phyloP scores from a whole-genome alignment of 352 stramenopile species.

The Pythium rishiriense region DNA sequence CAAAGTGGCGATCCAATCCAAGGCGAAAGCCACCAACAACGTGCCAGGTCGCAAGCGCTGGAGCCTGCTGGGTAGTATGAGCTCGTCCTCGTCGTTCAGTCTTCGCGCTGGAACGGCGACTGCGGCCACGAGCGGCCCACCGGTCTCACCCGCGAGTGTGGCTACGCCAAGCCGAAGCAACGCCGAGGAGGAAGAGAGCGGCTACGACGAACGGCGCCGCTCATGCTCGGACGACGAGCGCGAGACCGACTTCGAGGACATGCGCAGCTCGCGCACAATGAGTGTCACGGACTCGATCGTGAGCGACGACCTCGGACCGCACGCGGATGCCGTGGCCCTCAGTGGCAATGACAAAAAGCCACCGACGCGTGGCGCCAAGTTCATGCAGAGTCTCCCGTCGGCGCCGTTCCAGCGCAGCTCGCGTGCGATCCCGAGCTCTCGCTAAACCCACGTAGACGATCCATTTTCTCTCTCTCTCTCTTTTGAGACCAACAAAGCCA shows the following conservation, averaged over 20 bases:
- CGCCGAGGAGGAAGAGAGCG: conserved; percentile 6
- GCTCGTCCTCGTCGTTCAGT: not conserved
- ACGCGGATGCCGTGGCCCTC: not conserved
- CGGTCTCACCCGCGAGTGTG: not conserved
- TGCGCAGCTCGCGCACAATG: conserved; percentile 27
- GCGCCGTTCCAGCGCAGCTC: conserved; percentile 25
- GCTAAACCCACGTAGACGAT: not conserved
- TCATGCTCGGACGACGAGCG: conserved; percentile 11
- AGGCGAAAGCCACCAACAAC: not conserved
- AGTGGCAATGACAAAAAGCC: not conserved
- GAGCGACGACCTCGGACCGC: not conserved
- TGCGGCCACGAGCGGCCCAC: not conserved
- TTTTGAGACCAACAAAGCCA: not conserved
- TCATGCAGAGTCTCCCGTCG: conserved; percentile 17
- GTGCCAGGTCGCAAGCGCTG: conserved; percentile 9
- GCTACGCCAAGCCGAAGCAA: not conserved
- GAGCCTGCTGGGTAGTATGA: conserved; percentile 16
- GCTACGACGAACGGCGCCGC: conserved; percentile 2
- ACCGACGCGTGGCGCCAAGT: conserved; percentile 16
- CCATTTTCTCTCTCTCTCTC: not conserved
- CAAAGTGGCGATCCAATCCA: conserved; percentile 6
- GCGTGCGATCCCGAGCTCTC: conserved; percentile 1
- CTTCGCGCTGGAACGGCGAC: not conserved
- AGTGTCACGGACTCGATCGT: conserved; percentile 26
- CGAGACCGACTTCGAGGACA: conserved; percentile 28